A percentile compares a stretch with the other conserved stretches of the same genome.
Evolutionary conservation across 768 basidiomycete genomes (phyloP).

Genomic region (Boletellus emodensis): DNA sequence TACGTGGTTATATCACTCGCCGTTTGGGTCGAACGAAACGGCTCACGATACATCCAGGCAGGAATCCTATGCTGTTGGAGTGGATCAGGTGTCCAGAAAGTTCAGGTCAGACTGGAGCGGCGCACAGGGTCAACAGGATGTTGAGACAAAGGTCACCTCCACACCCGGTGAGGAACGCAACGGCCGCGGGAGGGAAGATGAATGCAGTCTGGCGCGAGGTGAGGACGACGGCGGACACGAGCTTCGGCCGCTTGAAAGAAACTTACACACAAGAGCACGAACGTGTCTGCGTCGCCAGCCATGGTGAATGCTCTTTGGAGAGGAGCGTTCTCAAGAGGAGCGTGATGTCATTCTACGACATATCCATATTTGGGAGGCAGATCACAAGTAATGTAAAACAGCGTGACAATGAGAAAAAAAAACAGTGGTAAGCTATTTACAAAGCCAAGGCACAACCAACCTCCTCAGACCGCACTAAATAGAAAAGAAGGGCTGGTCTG

Average conservation of each 20-base stretch:
- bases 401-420: constrained; percentile 7
- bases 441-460: not conserved
- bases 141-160: constrained; percentile 81
- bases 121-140: constrained; percentile 72
- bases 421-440: constrained; percentile 4
- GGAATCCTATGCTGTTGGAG: constrained; percentile 57
- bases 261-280: constrained; percentile 12
- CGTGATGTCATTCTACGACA: constrained; percentile 22
- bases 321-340: not conserved
- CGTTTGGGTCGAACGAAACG: not conserved
- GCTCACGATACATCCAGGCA: constrained; percentile 57
- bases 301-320: constrained; percentile 2
- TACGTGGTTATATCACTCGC: not conserved
- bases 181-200: constrained; percentile 76
- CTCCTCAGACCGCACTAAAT: constrained; percentile 38
- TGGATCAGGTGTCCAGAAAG: not conserved
- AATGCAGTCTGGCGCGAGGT: constrained; percentile 53
- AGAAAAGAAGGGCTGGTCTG: constrained; percentile 79
- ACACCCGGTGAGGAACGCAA: constrained; percentile 71
- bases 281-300: constrained; percentile 10
- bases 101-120: not conserved
- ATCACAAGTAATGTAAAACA: not conserved
- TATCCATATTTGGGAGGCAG: constrained; percentile 18
- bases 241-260: too few relatives aligned
- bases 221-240: not conserved